Conservation (phyloP, 306 rosid genomes). For the Adenanthera pavonina region DNA sequence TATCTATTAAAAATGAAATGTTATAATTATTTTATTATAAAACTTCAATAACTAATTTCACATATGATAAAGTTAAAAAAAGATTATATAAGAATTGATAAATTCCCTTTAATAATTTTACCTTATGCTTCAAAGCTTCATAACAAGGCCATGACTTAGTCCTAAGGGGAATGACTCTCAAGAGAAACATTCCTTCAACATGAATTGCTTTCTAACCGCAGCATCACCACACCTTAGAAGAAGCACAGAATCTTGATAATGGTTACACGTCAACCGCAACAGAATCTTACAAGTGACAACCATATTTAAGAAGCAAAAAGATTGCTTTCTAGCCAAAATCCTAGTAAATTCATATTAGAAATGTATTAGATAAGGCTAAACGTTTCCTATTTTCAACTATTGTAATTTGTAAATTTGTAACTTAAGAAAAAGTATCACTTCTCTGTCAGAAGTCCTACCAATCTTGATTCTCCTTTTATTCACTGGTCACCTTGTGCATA, state of each 20-base stretch:
- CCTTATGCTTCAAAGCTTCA: too few relatives aligned
- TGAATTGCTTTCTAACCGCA: background rate
- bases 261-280: background rate
- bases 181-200: background rate
- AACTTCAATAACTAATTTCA: too few relatives aligned
- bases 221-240: background rate
- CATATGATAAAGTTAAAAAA: too few relatives aligned
- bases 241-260: background rate
- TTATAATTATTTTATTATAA: too few relatives aligned
- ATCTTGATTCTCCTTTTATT: background rate
- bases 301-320: background rate
- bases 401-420: background rate
- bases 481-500: background rate
- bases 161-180: background rate
- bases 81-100: too few relatives aligned
- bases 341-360: slow-evolving; percentile 10
- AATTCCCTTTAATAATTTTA: too few relatives aligned
- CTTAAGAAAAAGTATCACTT: background rate
- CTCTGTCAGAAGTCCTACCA: background rate
- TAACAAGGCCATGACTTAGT: background rate
- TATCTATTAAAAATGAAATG: too few relatives aligned
- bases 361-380: slow-evolving; percentile 2
- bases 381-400: slow-evolving; percentile 23
- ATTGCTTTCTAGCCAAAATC: slow-evolving; percentile 10
- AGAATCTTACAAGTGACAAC: background rate